Evolutionary conservation across 768 basidiomycete genomes (phyloP).

Genomic region (Psilocybe azurescens): DNA sequence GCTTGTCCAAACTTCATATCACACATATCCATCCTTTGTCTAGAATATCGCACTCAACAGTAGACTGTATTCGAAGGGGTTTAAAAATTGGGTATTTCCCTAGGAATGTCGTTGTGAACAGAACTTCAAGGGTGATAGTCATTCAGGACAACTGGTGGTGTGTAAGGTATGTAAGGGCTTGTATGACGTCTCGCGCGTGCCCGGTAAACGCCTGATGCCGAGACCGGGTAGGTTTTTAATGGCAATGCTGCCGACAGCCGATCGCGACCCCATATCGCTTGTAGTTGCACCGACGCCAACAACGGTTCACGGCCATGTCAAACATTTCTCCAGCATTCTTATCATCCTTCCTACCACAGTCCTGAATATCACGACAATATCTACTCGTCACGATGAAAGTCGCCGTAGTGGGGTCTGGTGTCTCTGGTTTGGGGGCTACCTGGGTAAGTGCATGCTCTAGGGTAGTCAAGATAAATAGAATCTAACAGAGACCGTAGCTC

Average conservation of each 20-base stretch:
- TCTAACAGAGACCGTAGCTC: slow-evolving; percentile 41
- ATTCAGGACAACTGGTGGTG: no score
- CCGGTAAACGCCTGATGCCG: no score
- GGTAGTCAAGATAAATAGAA: neutral
- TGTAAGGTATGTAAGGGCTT: no score
- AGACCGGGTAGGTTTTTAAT: no score
- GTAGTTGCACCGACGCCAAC: neutral
- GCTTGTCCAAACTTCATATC: no score
- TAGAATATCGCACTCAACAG: no score
- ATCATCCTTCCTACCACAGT: neutral
- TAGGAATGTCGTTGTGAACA: no score
- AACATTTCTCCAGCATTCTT: slow-evolving; percentile 5
- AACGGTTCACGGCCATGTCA: slow-evolving; percentile 10
- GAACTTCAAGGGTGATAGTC: no score
- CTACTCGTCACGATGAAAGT: slow-evolving; percentile 50
- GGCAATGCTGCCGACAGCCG: neutral
- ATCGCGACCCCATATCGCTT: neutral
- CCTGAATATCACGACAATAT: neutral
- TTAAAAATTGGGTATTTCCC: no score
- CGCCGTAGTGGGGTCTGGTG: slow-evolving; percentile 78
- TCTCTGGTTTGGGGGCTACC: slow-evolving; percentile 78
- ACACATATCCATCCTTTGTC: no score
- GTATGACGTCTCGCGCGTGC: no score
- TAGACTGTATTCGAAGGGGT: no score
- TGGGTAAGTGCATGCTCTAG: slow-evolving; percentile 53